phyloP scores from a whole-genome alignment of 2,329 filamentous ascomycete genomes.

The Ascochyta lentis region DNA sequence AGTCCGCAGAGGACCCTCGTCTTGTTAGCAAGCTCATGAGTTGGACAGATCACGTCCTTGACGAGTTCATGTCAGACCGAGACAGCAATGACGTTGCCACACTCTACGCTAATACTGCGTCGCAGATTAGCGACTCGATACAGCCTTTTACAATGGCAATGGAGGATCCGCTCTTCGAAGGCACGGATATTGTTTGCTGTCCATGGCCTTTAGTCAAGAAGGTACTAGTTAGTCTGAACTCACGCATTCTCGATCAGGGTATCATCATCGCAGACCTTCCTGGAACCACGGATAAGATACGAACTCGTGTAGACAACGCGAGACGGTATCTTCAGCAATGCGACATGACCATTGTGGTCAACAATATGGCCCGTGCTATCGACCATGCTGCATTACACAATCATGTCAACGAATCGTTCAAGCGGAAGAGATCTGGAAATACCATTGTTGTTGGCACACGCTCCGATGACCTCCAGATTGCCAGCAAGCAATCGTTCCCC shows the following conservation, averaged over 20 bases:
- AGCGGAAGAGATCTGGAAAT: constrained; percentile 22
- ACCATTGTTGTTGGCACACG: constrained; percentile 28
- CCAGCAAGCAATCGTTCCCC: not conserved
- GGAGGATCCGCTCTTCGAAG: constrained; percentile 14
- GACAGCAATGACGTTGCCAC: not conserved
- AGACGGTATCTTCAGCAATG: constrained; percentile 24
- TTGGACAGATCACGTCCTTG: constrained; percentile 19
- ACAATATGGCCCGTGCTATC: constrained; percentile 22
- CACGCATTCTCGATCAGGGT: constrained; percentile 12
- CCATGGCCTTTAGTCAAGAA: constrained; percentile 34
- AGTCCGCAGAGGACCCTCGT: constrained; percentile 10
- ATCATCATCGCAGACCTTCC: constrained; percentile 29
- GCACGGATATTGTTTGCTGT: constrained; percentile 19
- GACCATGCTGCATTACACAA: constrained; percentile 17
- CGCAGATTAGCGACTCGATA: constrained; percentile 17
- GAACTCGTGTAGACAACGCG: constrained; percentile 14
- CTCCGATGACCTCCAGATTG: constrained; percentile 24
- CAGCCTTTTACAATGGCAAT: constrained; percentile 21
- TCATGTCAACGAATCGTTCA: constrained; percentile 20
- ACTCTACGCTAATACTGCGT: constrained; percentile 5
- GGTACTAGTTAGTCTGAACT: constrained; percentile 19
- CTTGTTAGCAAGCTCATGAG: constrained; percentile 17
- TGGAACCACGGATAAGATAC: constrained; percentile 23
- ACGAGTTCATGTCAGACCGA: constrained; percentile 6
- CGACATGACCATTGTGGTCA: constrained; percentile 29